Evolutionary conservation across 169 alveolate species (phyloP).

Genomic region (Eimeria necatrix): DNA sequence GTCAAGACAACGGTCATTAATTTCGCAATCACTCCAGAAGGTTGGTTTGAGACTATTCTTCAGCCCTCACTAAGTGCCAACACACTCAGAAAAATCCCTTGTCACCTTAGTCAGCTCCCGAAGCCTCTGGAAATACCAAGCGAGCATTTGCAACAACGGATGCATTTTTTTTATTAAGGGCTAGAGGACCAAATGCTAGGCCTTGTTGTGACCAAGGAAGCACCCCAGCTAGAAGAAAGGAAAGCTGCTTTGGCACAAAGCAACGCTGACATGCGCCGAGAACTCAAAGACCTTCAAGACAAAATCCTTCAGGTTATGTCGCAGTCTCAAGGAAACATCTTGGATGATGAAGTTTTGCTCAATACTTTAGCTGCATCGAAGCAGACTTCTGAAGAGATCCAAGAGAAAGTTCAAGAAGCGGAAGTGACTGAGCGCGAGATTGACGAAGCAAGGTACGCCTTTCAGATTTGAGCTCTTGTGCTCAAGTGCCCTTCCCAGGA

Average conservation of each 20-base stretch:
- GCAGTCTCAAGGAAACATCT: conserved; percentile 89
- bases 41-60: neutral
- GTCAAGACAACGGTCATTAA: conserved; percentile 97
- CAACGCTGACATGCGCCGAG: conserved; percentile 92
- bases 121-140: neutral
- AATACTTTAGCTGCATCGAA: conserved; percentile 95
- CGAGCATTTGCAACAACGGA: neutral
- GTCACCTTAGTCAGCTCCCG: too few relatives aligned
- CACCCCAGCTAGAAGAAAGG: conserved; percentile 95
- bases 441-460: conserved; percentile 88
- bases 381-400: conserved; percentile 95
- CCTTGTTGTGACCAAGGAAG: conserved; percentile 93
- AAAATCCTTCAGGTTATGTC: conserved; percentile 91
- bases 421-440: conserved; percentile 94
- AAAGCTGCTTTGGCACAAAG: conserved; percentile 91
- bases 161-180: conserved; percentile 76
- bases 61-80: neutral
- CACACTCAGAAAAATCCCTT: neutral
- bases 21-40: conserved; percentile 96
- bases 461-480: neutral
- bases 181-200: conserved; percentile 97
- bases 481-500: neutral
- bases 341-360: conserved; percentile 97
- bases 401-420: conserved; percentile 92
- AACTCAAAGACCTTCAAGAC: conserved; percentile 94